Evolutionary conservation across 2,329 filamentous ascomycete species (phyloP), one percentile per base, ranked within the genome.

Genomic region (Aureobasidium leucospermi): DNA sequence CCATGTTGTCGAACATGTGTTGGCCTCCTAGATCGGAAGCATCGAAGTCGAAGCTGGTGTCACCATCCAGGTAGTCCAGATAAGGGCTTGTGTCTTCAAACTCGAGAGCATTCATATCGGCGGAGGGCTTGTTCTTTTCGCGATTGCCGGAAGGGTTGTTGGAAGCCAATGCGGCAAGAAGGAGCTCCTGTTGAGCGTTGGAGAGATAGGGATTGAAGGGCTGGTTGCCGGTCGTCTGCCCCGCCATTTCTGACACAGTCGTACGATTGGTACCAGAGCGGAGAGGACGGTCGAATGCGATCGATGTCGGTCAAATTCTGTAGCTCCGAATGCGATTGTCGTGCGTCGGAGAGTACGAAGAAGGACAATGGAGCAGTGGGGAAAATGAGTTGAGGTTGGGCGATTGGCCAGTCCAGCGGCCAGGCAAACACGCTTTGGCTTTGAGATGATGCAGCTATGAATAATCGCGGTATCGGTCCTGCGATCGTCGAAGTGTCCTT

Each of bases 61-160:
- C 88, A 61, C 79, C 79, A 61, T 92, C 89, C 60, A 90, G 85
- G 48, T 91, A 94, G 69, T 96, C 90, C 60, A 95, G 79, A 68
- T 86, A 92, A 0, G 92, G 90, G 64, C 88, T 94, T 62, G 67
- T 68, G 45, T 70, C 68, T 56, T 66, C 63, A 31, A 64, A 63
- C 16, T 66, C 65, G 58, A 67, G 65, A 39, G 62, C 63, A 57
- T 69, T 66, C 47, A 70, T 59, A 36, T 48, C 52, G 39, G 49
- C 48, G 6, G 58, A 15, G 7, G 56, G 47, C 45, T 58, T 57
- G 4, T 28, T 38, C 10, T 49, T 52, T 23, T 55, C 28, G 41
- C 41, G 59, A 42, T 48, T 48, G 47, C 58, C 58, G 31, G 36
- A 47, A 32, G 60, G 67, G 63, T 71, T 77, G 70, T 76, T 76